These are phyloP conservation scores for Dactylellina leptospora DNA, from an alignment of 2,329 filamentous ascomycete genomes.

Conservation along the genomic window DNA sequence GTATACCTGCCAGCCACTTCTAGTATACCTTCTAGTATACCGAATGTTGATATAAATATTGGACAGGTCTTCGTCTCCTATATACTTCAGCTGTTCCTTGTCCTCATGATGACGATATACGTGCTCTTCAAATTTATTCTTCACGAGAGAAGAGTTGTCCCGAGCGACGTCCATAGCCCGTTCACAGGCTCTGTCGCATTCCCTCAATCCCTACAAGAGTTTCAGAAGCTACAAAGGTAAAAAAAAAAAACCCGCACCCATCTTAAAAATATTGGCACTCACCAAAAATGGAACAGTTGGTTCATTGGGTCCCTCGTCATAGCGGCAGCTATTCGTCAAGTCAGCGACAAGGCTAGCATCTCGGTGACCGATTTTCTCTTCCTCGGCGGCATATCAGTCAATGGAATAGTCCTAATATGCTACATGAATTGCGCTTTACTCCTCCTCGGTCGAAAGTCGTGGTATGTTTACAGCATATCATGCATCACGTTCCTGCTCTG, in stretches of 20 bases:
- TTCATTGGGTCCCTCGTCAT: slow-evolving; percentile 49
- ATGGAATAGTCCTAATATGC: slow-evolving; percentile 43
- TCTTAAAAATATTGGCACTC: too few species aligned
- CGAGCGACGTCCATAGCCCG: slow-evolving; percentile 30
- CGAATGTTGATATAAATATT: background rate
- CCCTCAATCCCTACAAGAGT: slow-evolving; percentile 36
- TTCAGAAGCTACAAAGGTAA: slow-evolving; percentile 49
- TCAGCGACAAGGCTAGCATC: slow-evolving; percentile 10
- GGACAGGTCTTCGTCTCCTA: slow-evolving; percentile 49
- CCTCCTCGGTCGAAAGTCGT: slow-evolving; percentile 47
- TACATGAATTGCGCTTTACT: slow-evolving; percentile 47
- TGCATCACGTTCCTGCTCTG: slow-evolving; percentile 42
- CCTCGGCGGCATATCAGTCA: slow-evolving; percentile 44
- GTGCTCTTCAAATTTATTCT: slow-evolving; percentile 40
- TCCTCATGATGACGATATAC: slow-evolving; percentile 47
- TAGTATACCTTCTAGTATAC: background rate
- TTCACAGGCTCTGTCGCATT: slow-evolving; percentile 44
- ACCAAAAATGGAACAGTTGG: too few species aligned
- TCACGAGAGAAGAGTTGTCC: slow-evolving; percentile 33
- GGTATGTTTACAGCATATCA: slow-evolving; percentile 48
- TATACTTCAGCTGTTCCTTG: slow-evolving; percentile 45
- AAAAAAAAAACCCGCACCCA: background rate
- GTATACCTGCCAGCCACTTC: background rate
- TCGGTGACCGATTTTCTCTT: slow-evolving; percentile 52
- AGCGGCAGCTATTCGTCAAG: slow-evolving; percentile 46